These are phyloP conservation scores for Coemansia guatemalensis DNA, from an alignment of 192 early-diverging fungal genomes.

Conservation along the genomic window DNA sequence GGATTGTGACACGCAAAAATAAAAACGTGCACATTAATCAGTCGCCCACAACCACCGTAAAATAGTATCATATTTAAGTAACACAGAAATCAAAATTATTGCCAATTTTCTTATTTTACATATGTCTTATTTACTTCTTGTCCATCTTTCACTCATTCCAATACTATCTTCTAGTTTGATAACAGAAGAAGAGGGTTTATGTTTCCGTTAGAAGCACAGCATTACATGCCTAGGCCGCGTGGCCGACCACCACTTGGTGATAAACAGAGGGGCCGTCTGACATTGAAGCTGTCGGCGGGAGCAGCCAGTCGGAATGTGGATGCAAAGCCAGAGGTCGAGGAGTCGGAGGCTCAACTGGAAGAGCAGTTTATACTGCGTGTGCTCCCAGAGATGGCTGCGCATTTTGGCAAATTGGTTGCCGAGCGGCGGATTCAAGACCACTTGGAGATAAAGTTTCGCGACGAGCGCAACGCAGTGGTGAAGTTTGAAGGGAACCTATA, in stretches of 20 bases:
- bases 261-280: slow-evolving; percentile 45
- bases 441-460: slow-evolving; percentile 38
- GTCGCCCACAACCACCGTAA: too few species aligned
- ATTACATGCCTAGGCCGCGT: slow-evolving; percentile 34
- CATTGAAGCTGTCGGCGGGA: slow-evolving; percentile 33
- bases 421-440: slow-evolving; percentile 40
- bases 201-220: background rate
- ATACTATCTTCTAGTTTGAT: too few species aligned
- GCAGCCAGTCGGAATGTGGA: slow-evolving; percentile 12
- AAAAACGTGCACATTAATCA: too few species aligned
- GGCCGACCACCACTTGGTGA: slow-evolving; percentile 46
- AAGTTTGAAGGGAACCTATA: slow-evolving; percentile 20
- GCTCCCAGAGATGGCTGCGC: slow-evolving; percentile 30
- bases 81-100: background rate
- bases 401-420: slow-evolving; percentile 24
- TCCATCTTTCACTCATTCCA: too few species aligned
- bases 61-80: too few species aligned
- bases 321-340: slow-evolving; percentile 15
- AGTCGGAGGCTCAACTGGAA: slow-evolving; percentile 31
- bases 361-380: slow-evolving; percentile 47
- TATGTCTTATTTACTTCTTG: background rate
- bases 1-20: too few species aligned
- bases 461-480: slow-evolving; percentile 38
- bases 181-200: background rate
- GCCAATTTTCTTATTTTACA: background rate